Conservation (phyloP, 495 filamentous ascomycete genomes). For the Terfezia claveryi region DNA sequence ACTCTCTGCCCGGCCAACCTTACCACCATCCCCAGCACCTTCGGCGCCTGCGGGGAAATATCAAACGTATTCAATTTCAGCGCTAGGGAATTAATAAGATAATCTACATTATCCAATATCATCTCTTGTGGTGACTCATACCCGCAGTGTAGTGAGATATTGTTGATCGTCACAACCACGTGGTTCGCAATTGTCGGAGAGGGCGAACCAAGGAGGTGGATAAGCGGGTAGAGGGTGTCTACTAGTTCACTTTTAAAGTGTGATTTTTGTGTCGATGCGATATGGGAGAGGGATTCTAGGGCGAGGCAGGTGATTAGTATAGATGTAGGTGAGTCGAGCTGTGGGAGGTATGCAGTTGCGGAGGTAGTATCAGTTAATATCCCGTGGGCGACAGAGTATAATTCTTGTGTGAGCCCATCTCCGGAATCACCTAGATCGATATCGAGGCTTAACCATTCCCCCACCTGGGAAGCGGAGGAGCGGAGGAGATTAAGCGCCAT, state of each 20-base stretch:
- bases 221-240: conserved; percentile 72
- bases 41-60: conserved; percentile 71
- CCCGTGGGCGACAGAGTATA: conserved; percentile 56
- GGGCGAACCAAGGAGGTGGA: conserved; percentile 62
- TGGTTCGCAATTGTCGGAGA: conserved; percentile 49
- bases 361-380: conserved; percentile 34
- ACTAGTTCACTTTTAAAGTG: conserved; percentile 70
- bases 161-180: conserved; percentile 64
- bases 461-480: conserved; percentile 30
- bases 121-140: conserved; percentile 55
- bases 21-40: conserved; percentile 88
- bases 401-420: conserved; percentile 42
- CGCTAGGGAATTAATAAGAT: conserved; percentile 81
- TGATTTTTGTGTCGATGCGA: conserved; percentile 39
- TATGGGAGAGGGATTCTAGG: conserved; percentile 50
- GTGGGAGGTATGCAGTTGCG: conserved; percentile 25
- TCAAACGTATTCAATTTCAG: conserved; percentile 79
- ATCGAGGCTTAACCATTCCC: conserved; percentile 41
- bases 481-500: conserved; percentile 50
- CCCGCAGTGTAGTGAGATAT: conserved; percentile 48
- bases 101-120: conserved; percentile 83
- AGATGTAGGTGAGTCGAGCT: conserved; percentile 28
- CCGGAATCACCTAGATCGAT: conserved; percentile 26
- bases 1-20: conserved; percentile 59
- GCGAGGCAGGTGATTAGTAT: conserved; percentile 31